Percentiles rank a stretch among this genome's conserved stretches.
Evolutionary conservation across 2,329 filamentous ascomycete genomes (phyloP).

Genomic region (Xylaria sp.): DNA sequence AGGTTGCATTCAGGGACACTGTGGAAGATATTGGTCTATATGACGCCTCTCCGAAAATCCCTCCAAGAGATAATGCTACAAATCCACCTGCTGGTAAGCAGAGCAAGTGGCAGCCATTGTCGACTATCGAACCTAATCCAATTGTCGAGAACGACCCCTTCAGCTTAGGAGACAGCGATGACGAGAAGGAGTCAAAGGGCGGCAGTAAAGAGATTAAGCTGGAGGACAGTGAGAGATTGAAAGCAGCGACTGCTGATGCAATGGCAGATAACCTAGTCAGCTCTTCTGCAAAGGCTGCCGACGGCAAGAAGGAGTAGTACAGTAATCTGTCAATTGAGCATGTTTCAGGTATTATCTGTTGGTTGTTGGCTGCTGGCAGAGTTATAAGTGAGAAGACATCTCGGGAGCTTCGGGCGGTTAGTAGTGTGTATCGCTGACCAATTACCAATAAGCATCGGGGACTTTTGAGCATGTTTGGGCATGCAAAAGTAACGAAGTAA

Average conservation of each 20-base stretch:
- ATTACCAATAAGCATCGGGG: too few relatives aligned
- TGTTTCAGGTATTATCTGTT: constrained; percentile 12
- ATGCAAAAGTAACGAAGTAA: too few relatives aligned
- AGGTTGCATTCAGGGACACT: constrained; percentile 67
- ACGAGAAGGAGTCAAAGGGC: constrained; percentile 82
- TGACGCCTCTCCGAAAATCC: constrained; percentile 68
- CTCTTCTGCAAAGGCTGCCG: constrained; percentile 47
- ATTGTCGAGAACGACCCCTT: constrained; percentile 95
- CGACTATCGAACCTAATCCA: constrained; percentile 83
- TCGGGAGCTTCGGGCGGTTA: too few relatives aligned
- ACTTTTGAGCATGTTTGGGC: too few relatives aligned
- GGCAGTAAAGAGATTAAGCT: constrained; percentile 63
- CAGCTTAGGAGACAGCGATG: constrained; percentile 93
- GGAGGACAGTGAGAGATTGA: constrained; percentile 69
- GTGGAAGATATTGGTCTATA: constrained; percentile 87
- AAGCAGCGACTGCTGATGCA: constrained; percentile 71
- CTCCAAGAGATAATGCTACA: constrained; percentile 60
- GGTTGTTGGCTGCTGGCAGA: constrained; percentile 16
- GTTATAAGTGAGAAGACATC: not conserved
- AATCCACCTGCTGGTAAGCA: constrained; percentile 66
- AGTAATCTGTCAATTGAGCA: constrained; percentile 12
- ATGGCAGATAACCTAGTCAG: constrained; percentile 67
- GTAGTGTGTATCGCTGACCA: too few relatives aligned
- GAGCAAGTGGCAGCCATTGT: constrained; percentile 98
- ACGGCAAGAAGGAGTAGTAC: constrained; percentile 39